Evolutionary conservation across 352 stramenopile species (phyloP).

Genomic region (Phytophthora ohioensis): DNA sequence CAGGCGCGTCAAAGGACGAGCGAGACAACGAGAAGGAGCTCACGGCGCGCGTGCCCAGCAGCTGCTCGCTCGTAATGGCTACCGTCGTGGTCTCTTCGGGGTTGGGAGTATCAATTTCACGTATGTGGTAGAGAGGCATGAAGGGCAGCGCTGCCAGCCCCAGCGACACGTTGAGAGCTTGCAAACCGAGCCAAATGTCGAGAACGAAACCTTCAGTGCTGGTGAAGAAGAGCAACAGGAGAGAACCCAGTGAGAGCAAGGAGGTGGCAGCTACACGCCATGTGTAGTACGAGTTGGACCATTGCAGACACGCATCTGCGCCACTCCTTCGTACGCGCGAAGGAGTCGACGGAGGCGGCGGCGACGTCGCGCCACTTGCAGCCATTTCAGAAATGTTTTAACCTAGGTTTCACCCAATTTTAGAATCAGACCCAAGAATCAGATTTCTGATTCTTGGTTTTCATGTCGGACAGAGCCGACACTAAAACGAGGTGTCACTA

Average conservation of each 20-base stretch:
- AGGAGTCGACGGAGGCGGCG: constrained; percentile 7
- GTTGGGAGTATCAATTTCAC: not conserved
- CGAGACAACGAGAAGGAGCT: constrained; percentile 69
- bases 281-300: constrained; percentile 80
- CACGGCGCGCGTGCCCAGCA: constrained; percentile 26
- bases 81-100: constrained; percentile 1
- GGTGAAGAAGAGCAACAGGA: constrained; percentile 53
- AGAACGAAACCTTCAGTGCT: constrained; percentile 44
- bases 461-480: too few species aligned
- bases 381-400: constrained; percentile 23
- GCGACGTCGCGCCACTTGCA: not conserved
- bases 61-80: constrained; percentile 24
- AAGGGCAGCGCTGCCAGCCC: constrained; percentile 60
- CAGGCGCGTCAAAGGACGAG: constrained; percentile 46
- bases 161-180: constrained; percentile 66
- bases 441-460: too few species aligned
- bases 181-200: constrained; percentile 59
- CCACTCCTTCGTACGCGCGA: constrained; percentile 35
- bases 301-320: constrained; percentile 59
- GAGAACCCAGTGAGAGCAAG: constrained; percentile 51
- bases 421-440: too few species aligned
- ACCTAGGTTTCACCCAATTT: not conserved
- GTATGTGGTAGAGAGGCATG: constrained; percentile 52
- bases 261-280: constrained; percentile 62
- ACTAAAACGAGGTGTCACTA: too few species aligned